Percentiles rank a stretch among this genome's conserved stretches.
These are phyloP conservation scores for Rhizopogon vulgaris DNA, from an alignment of 768 basidiomycete species.

Conservation along the genomic window DNA sequence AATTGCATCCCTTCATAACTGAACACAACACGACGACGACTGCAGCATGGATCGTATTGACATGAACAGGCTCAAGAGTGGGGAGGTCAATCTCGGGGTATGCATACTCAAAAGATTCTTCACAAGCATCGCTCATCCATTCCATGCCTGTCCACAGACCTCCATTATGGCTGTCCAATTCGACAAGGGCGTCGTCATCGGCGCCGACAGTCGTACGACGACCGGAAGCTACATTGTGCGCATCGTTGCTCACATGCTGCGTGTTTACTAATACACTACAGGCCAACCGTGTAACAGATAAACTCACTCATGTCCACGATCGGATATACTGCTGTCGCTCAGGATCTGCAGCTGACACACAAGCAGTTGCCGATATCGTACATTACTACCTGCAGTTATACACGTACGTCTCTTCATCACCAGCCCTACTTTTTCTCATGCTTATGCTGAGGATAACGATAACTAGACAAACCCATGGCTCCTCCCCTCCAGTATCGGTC, in stretches of 20 bases:
- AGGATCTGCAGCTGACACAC: slow-evolving; percentile 96
- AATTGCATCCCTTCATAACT: neutral
- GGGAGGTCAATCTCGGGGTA: slow-evolving; percentile 97
- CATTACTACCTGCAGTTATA: slow-evolving; percentile 77
- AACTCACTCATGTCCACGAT: slow-evolving; percentile 93
- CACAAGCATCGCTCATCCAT: neutral
- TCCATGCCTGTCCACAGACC: slow-evolving; percentile 46
- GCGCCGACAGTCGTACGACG: slow-evolving; percentile 96
- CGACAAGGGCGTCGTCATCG: slow-evolving; percentile 89
- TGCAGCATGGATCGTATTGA: slow-evolving; percentile 63
- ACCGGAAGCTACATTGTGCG: slow-evolving; percentile 93
- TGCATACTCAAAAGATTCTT: slow-evolving; percentile 26
- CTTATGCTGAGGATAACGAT: neutral
- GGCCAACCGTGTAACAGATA: slow-evolving; percentile 99
- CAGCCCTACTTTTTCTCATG: neutral
- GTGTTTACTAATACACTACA: slow-evolving; percentile 23
- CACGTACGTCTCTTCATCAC: slow-evolving; percentile 39
- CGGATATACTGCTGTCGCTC: slow-evolving; percentile 99
- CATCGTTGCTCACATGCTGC: neutral
- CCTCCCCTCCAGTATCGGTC: slow-evolving; percentile 70
- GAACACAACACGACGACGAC: slow-evolving; percentile 1
- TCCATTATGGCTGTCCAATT: slow-evolving; percentile 99
- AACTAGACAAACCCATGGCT: slow-evolving; percentile 51
- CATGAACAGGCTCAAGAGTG: slow-evolving; percentile 81
- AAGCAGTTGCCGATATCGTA: slow-evolving; percentile 89